Percentiles rank a stretch among this genome's conserved stretches.
These are phyloP conservation scores for Citrus maxima DNA, from an alignment of 345 rosid genomes.

Conservation along the genomic window DNA sequence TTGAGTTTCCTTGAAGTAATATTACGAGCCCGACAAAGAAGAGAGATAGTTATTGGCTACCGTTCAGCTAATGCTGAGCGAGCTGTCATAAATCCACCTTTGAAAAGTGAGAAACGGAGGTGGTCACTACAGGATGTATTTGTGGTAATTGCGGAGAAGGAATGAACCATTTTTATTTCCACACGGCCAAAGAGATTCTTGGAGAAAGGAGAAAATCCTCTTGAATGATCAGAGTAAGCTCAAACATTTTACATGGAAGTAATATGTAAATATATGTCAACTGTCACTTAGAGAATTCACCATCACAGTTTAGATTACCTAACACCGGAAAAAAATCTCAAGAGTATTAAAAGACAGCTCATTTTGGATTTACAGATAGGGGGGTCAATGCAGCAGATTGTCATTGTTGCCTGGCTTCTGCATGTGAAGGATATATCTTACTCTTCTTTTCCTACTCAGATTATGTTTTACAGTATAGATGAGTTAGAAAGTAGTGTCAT, in stretches of 20 bases:
- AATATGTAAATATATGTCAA: neutral
- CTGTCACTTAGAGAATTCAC: neutral
- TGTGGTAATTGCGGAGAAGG: slow-evolving; percentile 61
- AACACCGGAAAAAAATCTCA: neutral
- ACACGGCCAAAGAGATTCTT: neutral
- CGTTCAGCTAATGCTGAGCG: slow-evolving; percentile 48
- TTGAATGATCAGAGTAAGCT: neutral
- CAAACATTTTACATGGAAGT: neutral
- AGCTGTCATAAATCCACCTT: slow-evolving; percentile 59
- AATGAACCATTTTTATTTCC: slow-evolving; percentile 23
- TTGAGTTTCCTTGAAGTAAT: slow-evolving; percentile 61
- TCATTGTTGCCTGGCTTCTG: neutral
- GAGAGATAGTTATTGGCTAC: slow-evolving; percentile 67
- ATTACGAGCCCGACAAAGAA: slow-evolving; percentile 51
- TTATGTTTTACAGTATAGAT: neutral
- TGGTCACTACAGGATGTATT: slow-evolving; percentile 56
- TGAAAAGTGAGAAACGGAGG: slow-evolving; percentile 42
- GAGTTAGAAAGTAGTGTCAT: neutral
- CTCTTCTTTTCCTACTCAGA: neutral
- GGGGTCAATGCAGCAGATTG: neutral
- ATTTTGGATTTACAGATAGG: neutral
- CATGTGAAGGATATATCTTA: neutral
- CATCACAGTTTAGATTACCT: neutral
- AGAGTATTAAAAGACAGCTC: neutral
- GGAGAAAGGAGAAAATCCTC: neutral